phyloP scores from a whole-genome alignment of 176 grass and related monocot species.

The Triticum aestivum region IWGSC_CS_RefSeq_v2.1 NC_057809.1:506002865-506003364 shows the following conservation, averaged over 20 bases:
- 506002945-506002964: constrained; percentile 29
- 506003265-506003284: background rate
- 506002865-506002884: background rate
- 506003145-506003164: constrained; percentile 50
- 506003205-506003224: constrained; percentile 43
- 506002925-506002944: constrained; percentile 24
- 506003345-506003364: background rate
- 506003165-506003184: constrained; percentile 43
- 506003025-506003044: background rate
- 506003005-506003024: background rate
- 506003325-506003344: background rate
- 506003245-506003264: background rate
- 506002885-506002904: background rate
- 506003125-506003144: constrained; percentile 53
- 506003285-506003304: constrained; percentile 7
- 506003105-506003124: constrained; percentile 50
- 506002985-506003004: constrained; percentile 47
- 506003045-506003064: background rate
- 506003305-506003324: background rate
- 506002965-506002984: constrained; percentile 10
- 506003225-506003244: background rate
- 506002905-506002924: constrained; percentile 22
- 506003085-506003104: constrained; percentile 61
- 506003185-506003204: constrained; percentile 55
- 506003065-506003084: constrained; percentile 6